Base-by-base conservation (phyloP, 176 grass and related monocot species). In the Neostapfia colusana region DNA sequence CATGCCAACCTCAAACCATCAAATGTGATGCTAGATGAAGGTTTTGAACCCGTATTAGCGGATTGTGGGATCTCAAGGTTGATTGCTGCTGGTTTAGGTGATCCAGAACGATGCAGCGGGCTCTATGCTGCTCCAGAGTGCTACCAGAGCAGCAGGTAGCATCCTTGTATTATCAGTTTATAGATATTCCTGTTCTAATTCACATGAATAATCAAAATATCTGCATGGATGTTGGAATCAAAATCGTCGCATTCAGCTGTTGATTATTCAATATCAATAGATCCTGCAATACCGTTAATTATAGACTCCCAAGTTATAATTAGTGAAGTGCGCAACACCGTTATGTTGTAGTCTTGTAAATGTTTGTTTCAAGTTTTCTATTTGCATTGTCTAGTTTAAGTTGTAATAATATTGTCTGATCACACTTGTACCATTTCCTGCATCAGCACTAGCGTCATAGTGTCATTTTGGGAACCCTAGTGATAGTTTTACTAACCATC, bases 21-120 rank as follows among this genome's bases (percentile, higher is more conserved):
- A 0, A 99, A 99, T 49, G 91, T 99, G 57, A 87, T 99, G 79
- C 81, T 99, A 4, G 96, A 95, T 0, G 96, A 93, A 81, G 91
- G 74, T 14, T 95, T 85, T 0, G 92, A 99, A 37, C 89, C 92
- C 0, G 87, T 74, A 55, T 76, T 99, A 66, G 68, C 89, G 4
- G 96, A 95, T 73, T 89, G 81, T n/a, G 89, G 92, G 1, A 70
- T 99, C 73, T 71, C 84, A 18, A 89, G 83, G 82, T 35, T 99
- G 26, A 65, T 83, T 4, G 50, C 81, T 35, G 70, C 86, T 3
- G 61, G 53, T 82, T 81, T 48, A 35, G 63, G 69, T 78, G 81
- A 90, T 79, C 69, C 76, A 21, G 72, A 83, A 61, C 69, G 78
- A 51, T 88, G 83, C 39, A 49, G 73, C 7, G 66, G 84, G 48